phyloP scores from a whole-genome alignment of 345 rosid genomes.

The Pistacia atlantica region DNA sequence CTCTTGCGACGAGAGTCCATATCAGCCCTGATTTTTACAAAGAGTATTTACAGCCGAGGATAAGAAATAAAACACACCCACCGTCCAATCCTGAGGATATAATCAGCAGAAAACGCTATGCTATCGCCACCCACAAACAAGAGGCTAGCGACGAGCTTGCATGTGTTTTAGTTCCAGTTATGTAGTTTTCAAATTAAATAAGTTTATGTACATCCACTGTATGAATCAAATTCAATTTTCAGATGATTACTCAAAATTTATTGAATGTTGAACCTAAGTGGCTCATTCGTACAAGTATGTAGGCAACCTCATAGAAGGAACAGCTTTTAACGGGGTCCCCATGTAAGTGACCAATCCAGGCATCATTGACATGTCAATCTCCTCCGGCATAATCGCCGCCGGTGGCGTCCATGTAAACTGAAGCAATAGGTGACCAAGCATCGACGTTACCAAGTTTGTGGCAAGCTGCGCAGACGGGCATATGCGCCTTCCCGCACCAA shows the following conservation, averaged over 20 bases:
- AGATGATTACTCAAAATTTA: too few species aligned
- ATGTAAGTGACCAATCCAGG: constrained; percentile 44
- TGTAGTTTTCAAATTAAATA: background rate
- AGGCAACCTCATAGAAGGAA: constrained; percentile 36
- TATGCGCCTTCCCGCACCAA: constrained; percentile 40
- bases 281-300: constrained; percentile 21
- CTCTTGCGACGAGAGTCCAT: too few species aligned
- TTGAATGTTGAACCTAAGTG: background rate
- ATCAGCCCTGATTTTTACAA: background rate
- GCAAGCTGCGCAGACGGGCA: constrained; percentile 56
- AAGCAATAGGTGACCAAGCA: constrained; percentile 48
- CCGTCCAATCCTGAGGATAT: background rate
- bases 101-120: background rate
- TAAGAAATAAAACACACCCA: background rate
- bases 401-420: constrained; percentile 43
- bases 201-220: background rate
- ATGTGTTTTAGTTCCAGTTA: too few species aligned
- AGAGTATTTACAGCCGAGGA: background rate
- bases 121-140: background rate
- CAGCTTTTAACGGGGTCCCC: constrained; percentile 40
- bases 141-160: too few species aligned
- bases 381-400: constrained; percentile 12
- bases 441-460: constrained; percentile 40
- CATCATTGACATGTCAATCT: constrained; percentile 27
- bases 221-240: background rate